These are phyloP conservation scores for Theileria sp. DNA, from an alignment of 169 alveolate genomes.

Conservation along the genomic window DNA sequence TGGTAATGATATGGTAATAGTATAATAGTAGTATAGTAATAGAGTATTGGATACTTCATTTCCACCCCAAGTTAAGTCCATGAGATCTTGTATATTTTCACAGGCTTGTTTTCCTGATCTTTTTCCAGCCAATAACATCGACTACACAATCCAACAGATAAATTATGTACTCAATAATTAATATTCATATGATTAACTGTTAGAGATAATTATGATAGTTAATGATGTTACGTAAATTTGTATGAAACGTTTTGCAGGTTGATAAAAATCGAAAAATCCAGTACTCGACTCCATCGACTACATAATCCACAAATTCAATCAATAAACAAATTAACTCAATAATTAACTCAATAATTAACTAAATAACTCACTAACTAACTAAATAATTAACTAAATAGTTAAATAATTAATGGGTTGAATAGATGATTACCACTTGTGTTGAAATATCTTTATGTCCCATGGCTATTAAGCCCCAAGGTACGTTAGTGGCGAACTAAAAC, in stretches of 20 bases:
- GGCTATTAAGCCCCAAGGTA: slow-evolving; percentile 65
- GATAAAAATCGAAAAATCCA: slow-evolving; percentile 45
- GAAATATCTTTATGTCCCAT: slow-evolving; percentile 44
- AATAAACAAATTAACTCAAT: neutral
- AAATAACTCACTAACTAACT: neutral
- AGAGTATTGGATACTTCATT: slow-evolving; percentile 24
- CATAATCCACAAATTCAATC: neutral
- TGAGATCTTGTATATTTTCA: slow-evolving; percentile 51
- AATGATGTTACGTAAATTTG: slow-evolving; percentile 21
- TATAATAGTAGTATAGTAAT: neutral
- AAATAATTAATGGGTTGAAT: neutral
- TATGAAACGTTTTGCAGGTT: slow-evolving; percentile 52
- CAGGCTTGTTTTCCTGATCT: slow-evolving; percentile 43
- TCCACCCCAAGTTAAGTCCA: slow-evolving; percentile 67
- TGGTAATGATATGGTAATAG: too few species aligned
- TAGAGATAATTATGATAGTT: too few species aligned
- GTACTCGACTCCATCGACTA: slow-evolving; percentile 50
- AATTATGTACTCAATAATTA: neutral
- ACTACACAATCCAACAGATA: neutral
- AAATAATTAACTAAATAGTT: too few species aligned
- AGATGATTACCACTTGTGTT: slow-evolving; percentile 1
- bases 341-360: neutral
- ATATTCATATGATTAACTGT: neutral
- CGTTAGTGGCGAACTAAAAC: slow-evolving; percentile 31
- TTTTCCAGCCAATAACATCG: slow-evolving; percentile 35